These are phyloP conservation scores for Imleria badia DNA, from an alignment of 768 basidiomycete species.

Conservation along the genomic window DNA sequence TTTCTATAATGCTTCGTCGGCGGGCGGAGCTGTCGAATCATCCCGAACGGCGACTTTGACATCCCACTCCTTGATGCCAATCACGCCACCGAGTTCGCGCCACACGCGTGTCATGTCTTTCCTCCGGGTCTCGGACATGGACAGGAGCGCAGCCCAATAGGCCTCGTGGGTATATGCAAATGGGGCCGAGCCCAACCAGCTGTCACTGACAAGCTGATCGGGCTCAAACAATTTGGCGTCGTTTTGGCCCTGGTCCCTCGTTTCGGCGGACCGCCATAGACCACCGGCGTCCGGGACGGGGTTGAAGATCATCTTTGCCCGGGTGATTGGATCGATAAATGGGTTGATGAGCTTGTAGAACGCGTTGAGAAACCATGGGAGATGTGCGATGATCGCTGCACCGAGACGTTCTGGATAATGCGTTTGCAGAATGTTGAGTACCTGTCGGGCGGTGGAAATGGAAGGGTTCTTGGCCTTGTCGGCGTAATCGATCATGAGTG, in stretches of 20 bases:
- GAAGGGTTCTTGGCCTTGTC: slow-evolving; percentile 64
- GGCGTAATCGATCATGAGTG: slow-evolving; percentile 75
- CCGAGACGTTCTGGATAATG: slow-evolving; percentile 90
- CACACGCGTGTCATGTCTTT: slow-evolving; percentile 57
- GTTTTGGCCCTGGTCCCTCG: slow-evolving; percentile 15
- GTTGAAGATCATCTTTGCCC: slow-evolving; percentile 74
- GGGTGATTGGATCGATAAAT: slow-evolving; percentile 82
- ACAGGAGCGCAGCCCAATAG: slow-evolving; percentile 70
- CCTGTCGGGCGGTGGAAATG: slow-evolving; percentile 36
- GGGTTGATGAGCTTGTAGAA: slow-evolving; percentile 80
- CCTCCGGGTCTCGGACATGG: slow-evolving; percentile 51
- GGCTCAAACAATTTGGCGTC: slow-evolving; percentile 51
- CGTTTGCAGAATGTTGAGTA: slow-evolving; percentile 67
- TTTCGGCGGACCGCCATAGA: slow-evolving; percentile 27
- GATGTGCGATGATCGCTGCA: slow-evolving; percentile 66
- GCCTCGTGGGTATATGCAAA: slow-evolving; percentile 74
- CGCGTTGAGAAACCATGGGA: slow-evolving; percentile 73
- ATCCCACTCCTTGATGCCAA: slow-evolving; percentile 81
- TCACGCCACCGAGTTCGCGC: slow-evolving; percentile 61
- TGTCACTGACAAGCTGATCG: slow-evolving; percentile 66
- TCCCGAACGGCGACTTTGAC: slow-evolving; percentile 48
- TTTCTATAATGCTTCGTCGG: slow-evolving; percentile 11
- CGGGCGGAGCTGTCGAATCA: neutral
- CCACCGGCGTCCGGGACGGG: slow-evolving; percentile 38
- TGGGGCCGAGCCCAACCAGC: slow-evolving; percentile 66